A percentile compares a stretch with the other conserved stretches of the same genome.
Evolutionary conservation across 805 yeast genomes (phyloP).

Genomic region (Hemisphaericaspora nanyangensis): DNA sequence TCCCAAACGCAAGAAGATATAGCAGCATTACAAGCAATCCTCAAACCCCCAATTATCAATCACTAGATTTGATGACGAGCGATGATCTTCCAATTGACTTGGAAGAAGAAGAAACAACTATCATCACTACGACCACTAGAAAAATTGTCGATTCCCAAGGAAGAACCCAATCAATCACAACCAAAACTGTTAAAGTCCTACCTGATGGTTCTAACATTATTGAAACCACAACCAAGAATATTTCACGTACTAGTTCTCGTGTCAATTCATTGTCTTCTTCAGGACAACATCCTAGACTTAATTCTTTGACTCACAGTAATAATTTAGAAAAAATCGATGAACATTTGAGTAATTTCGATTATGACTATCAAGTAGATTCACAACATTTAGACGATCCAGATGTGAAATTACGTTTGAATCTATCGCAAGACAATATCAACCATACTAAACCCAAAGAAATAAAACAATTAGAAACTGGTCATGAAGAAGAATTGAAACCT

Average conservation of each 20-base stretch:
- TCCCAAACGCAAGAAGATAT: constrained; percentile 14
- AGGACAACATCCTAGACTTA: constrained; percentile 13
- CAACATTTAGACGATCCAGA: constrained; percentile 4
- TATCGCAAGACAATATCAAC: constrained; percentile 1
- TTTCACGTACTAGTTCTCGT: constrained; percentile 32
- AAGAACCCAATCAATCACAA: constrained; percentile 36
- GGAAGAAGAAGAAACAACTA: constrained; percentile 18
- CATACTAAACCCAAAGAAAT: constrained; percentile 1
- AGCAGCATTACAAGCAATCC: constrained; percentile 15
- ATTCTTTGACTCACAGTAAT: constrained; percentile 18
- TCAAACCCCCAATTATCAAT: background rate
- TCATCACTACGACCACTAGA: constrained; percentile 41
- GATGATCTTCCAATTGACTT: constrained; percentile 7
- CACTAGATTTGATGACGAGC: no score
- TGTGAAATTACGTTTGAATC: constrained; percentile 1
- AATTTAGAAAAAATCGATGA: constrained; percentile 37
- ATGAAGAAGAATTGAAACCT: background rate
- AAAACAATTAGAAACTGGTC: background rate
- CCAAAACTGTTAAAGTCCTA: constrained; percentile 31
- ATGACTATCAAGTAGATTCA: constrained; percentile 34
- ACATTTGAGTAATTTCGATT: constrained; percentile 40
- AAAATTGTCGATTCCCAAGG: constrained; percentile 38
- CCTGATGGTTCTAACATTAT: constrained; percentile 42
- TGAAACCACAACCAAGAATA: constrained; percentile 40
- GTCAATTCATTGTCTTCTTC: constrained; percentile 22